Evolutionary conservation across 2,329 filamentous ascomycete species (phyloP).

Genomic region (Penicillium sp.): DNA sequence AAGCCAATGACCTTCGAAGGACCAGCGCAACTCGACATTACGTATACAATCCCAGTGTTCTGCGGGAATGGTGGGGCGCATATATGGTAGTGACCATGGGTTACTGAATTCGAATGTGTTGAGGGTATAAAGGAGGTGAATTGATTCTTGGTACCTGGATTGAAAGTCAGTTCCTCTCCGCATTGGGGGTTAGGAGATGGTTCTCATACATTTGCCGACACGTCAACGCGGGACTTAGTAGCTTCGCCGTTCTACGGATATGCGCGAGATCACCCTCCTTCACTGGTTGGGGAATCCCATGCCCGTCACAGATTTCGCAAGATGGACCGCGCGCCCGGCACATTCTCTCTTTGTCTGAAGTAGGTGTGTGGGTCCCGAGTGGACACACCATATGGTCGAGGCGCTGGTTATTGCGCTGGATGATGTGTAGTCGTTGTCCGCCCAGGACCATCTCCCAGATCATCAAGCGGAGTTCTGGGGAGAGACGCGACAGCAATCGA

Average conservation of each 20-base stretch:
- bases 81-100: conserved; percentile 41
- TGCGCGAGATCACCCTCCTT: conserved; percentile 20
- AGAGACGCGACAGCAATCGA: conserved; percentile 32
- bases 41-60: conserved; percentile 34
- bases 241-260: not conserved
- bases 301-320: conserved; percentile 38
- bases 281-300: conserved; percentile 27
- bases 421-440: conserved; percentile 35
- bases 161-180: not conserved
- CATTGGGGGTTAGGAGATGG: not conserved
- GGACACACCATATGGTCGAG: conserved; percentile 37
- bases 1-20: conserved; percentile 42
- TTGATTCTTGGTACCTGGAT: conserved; percentile 38
- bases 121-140: conserved; percentile 35
- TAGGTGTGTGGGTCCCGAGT: not conserved
- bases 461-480: conserved; percentile 37
- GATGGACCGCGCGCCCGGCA: not conserved
- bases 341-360: not conserved
- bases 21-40: conserved; percentile 39
- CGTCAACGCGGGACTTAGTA: conserved; percentile 32
- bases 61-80: conserved; percentile 34
- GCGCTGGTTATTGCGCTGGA: conserved; percentile 33
- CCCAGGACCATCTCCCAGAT: conserved; percentile 39
- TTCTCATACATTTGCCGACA: conserved; percentile 39
- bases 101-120: conserved; percentile 43